Evolutionary conservation across 176 grass and related monocot genomes (phyloP).

Genomic region (Aechmea fasciata): DNA sequence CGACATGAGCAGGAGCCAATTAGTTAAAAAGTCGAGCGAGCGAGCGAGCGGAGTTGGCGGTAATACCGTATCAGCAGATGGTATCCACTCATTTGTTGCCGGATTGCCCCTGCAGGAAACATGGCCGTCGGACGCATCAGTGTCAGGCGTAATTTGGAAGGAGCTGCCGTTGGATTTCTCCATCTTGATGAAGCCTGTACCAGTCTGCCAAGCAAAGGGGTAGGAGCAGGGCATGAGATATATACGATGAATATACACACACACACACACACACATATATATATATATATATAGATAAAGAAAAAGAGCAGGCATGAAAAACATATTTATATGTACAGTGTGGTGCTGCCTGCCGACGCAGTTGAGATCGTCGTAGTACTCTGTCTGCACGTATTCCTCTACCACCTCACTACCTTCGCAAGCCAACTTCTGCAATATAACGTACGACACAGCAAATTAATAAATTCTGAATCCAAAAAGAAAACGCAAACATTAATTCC

Average conservation of each 20-base stretch:
- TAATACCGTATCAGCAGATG: slow-evolving; percentile 42
- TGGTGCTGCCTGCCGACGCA: slow-evolving; percentile 78
- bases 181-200: slow-evolving; percentile 87
- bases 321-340: slow-evolving; percentile 27
- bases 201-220: slow-evolving; percentile 42
- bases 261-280: no score
- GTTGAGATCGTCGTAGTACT: slow-evolving; percentile 76
- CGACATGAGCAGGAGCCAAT: background rate
- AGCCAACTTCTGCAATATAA: slow-evolving; percentile 35
- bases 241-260: no score
- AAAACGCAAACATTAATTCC: background rate
- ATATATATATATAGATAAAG: background rate
- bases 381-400: slow-evolving; percentile 76
- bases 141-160: slow-evolving; percentile 29
- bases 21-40: background rate
- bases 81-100: slow-evolving; percentile 84
- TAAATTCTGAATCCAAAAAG: background rate
- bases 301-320: background rate
- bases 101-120: slow-evolving; percentile 60
- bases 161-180: slow-evolving; percentile 27
- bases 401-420: slow-evolving; percentile 34
- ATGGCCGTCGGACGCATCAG: slow-evolving; percentile 20
- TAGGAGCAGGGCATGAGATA: background rate
- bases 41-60: background rate
- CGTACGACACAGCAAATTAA: background rate